Evolutionary conservation across 192 early-diverging fungal genomes (phyloP), one percentile per base, ranked within the genome.

Genomic region (Chytriomyces sp.): DNA sequence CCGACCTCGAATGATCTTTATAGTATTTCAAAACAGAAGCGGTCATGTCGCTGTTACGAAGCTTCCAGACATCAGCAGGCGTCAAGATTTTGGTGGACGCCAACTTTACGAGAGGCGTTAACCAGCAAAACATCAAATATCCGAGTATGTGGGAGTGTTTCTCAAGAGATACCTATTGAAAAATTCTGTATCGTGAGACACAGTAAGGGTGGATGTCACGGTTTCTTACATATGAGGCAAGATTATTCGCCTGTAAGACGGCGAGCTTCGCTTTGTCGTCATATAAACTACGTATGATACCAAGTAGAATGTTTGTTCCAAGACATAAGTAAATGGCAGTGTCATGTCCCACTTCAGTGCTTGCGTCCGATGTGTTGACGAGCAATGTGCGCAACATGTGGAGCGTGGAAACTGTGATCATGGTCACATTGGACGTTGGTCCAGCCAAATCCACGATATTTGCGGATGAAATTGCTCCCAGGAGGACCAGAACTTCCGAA

Each of bases 61-160:
- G 73, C 3, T 79, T 69, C 58, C 83, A 84, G 41, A 94, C 59
- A 39, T 94, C 88, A 32, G 70, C 37, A 8, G 81, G 77, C 25
- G 83, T 78, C 7, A 94, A 79, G 30, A 80, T 78, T 32, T 79
- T 72, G 52, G 37, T 77, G 32, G 75, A 77, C 34, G 83, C 90
- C 17, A 81, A 73, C 10, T 80, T 66, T 52, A 94, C 77, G 17
- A 94, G 38, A 10, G 83, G 70, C 74, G 84, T 88, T 0, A 85
- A 61, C 84, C 89, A 90, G 14, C 77, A 75, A 63, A 91, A 92
- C 22, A 78, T 76, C 17, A 82, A 52, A 38, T 74, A 62, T 8
- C 74, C 70, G 59, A 78, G 76, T 12, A 80, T 58, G 30, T 70
- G 57, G n/a, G 68, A 58, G n/a, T 70, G 68, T n/a, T 40, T 19